Conservation (phyloP, 306 rosid species). For the Aeschynomene evenia region DNA sequence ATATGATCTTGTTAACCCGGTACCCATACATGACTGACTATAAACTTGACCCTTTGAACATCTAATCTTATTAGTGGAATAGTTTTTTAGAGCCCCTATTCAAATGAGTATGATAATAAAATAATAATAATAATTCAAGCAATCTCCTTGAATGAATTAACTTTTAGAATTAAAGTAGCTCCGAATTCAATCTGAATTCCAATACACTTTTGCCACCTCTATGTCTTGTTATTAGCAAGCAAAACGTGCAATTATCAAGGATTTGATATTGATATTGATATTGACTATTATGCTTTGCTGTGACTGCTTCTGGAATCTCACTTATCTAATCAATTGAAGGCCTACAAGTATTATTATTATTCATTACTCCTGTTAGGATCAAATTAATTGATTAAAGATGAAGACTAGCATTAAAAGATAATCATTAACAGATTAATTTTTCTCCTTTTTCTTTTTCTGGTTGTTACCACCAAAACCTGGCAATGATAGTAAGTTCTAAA, state of each 20-base stretch:
- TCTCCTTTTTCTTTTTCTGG: not conserved
- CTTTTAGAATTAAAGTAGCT: not conserved
- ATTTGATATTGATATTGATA: slow-evolving; percentile 26
- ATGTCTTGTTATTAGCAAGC: not conserved
- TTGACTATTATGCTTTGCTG: not conserved
- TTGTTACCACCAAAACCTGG: not conserved
- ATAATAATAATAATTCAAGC: too few relatives aligned
- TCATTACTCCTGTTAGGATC: not conserved
- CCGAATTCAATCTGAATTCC: not conserved
- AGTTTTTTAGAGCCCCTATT: too few relatives aligned
- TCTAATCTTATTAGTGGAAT: too few relatives aligned
- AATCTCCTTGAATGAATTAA: not conserved
- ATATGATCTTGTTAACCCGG: too few relatives aligned
- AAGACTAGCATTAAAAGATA: not conserved
- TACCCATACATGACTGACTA: too few relatives aligned
- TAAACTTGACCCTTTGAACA: too few relatives aligned
- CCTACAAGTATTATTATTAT: slow-evolving; percentile 4
- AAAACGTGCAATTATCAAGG: slow-evolving; percentile 29
- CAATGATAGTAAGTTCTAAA: not conserved
- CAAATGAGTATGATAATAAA: not conserved
- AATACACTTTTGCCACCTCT: not conserved
- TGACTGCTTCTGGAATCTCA: slow-evolving; percentile 17
- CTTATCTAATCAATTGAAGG: slow-evolving; percentile 20
- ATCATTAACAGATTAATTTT: not conserved
- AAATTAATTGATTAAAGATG: not conserved